phyloP scores from a whole-genome alignment of 352 stramenopile species.

The Phytophthora sp. region DNA sequence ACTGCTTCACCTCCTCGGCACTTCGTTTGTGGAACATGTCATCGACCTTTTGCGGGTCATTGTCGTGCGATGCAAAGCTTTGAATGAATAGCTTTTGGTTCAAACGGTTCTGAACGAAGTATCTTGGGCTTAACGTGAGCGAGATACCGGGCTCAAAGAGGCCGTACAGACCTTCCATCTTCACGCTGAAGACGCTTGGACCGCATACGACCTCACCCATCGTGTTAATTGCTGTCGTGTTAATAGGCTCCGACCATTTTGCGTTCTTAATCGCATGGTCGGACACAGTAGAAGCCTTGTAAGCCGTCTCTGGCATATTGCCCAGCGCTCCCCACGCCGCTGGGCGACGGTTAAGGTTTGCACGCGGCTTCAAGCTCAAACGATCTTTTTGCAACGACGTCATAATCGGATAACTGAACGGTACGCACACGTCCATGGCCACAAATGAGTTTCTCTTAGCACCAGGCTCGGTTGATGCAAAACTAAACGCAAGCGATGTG shows the following conservation, averaged over 20 bases:
- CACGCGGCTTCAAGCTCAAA: constrained; percentile 71
- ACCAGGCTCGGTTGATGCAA: constrained; percentile 61
- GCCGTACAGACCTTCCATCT: constrained; percentile 84
- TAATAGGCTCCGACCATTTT: constrained; percentile 83
- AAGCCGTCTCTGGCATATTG: constrained; percentile 58
- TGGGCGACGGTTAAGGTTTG: constrained; percentile 52
- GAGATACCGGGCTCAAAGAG: constrained; percentile 78
- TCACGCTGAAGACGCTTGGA: constrained; percentile 76
- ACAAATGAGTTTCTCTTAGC: constrained; percentile 57
- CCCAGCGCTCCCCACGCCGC: constrained; percentile 64
- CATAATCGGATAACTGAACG: constrained; percentile 76
- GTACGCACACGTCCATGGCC: constrained; percentile 45
- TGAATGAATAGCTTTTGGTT: constrained; percentile 83
- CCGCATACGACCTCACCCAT: constrained; percentile 79
- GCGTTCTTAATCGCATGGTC: constrained; percentile 71
- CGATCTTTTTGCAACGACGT: constrained; percentile 62
- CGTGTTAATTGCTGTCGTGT: constrained; percentile 88
- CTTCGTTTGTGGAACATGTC: constrained; percentile 77
- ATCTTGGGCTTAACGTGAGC: constrained; percentile 81
- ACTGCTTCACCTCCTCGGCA: constrained; percentile 60
- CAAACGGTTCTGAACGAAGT: constrained; percentile 85
- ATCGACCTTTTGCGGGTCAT: constrained; percentile 65
- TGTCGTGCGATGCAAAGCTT: constrained; percentile 70
- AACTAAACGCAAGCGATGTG: constrained; percentile 69
- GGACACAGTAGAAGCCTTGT: constrained; percentile 50